phyloP scores from a whole-genome alignment of 371 early-diverging fungal genomes.

The Mortierella sp. region DNA sequence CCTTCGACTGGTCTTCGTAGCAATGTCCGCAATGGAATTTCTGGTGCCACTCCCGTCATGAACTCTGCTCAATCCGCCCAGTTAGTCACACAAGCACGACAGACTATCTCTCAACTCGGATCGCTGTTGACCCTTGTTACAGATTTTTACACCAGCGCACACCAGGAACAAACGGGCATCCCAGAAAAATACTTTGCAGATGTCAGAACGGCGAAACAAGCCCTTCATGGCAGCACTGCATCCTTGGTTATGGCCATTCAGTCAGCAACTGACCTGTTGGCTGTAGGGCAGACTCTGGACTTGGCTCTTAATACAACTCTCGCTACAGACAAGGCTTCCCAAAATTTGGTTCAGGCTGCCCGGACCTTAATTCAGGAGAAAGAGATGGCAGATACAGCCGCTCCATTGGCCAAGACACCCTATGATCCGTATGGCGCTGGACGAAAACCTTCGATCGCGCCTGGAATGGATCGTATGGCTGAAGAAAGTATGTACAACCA shows the following conservation, averaged over 20 bases:
- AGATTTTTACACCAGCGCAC: constrained; percentile 45
- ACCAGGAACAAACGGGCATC: constrained; percentile 29
- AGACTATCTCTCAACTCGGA: constrained; percentile 58
- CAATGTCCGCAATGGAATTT: constrained; percentile 13
- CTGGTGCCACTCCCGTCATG: constrained; percentile 37
- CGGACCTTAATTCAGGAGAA: constrained; percentile 58
- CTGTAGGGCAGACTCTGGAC: constrained; percentile 44
- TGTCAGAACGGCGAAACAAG: constrained; percentile 46
- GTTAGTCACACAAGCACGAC: constrained; percentile 54
- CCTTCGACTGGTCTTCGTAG: constrained; percentile 33
- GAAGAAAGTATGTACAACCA: constrained; percentile 47
- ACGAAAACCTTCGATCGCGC: constrained; percentile 34
- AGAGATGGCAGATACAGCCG: constrained; percentile 33
- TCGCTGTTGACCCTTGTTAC: constrained; percentile 56
- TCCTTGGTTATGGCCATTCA: constrained; percentile 54
- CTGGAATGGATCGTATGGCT: constrained; percentile 32
- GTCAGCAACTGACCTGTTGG: constrained; percentile 46
- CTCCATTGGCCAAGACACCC: constrained; percentile 1
- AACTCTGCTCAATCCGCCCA: constrained; percentile 57
- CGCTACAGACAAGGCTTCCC: constrained; percentile 56
- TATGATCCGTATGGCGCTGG: constrained; percentile 19
- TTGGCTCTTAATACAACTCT: constrained; percentile 47
- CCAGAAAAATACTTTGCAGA: constrained; percentile 53
- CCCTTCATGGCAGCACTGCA: constrained; percentile 52
- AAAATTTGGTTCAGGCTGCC: constrained; percentile 52